Percentiles rank a stretch among this genome's conserved stretches.
Evolutionary conservation across 441 rosid genomes (phyloP).

Genomic region (Rhodomyrtus psidioides): DNA sequence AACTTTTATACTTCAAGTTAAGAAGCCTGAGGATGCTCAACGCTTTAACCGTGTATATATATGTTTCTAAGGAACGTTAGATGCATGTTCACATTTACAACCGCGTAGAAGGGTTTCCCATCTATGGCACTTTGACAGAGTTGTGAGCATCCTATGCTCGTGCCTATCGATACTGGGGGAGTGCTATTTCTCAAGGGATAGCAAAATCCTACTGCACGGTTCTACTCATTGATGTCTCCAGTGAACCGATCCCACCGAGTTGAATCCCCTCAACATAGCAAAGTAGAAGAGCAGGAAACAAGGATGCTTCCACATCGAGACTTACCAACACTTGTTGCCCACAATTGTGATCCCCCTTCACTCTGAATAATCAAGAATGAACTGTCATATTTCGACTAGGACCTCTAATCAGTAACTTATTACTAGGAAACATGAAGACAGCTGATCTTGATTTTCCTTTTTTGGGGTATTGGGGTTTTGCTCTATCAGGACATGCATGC

Average conservation of each 20-base stretch:
- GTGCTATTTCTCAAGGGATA: neutral
- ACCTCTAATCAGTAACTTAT: neutral
- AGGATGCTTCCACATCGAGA: neutral
- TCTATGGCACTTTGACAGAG: neutral
- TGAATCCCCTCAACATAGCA: neutral
- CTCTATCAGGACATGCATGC: neutral
- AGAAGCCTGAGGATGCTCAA: neutral
- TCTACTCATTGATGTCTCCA: neutral
- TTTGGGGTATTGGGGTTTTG: neutral
- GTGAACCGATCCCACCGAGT: neutral
- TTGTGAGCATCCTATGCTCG: neutral
- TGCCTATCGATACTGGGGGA: neutral
- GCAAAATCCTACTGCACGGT: neutral
- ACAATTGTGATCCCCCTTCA: neutral
- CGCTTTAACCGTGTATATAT: neutral
- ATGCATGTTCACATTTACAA: neutral
- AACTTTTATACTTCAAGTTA: neutral
- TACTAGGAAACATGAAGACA: neutral
- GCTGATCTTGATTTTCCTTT: neutral
- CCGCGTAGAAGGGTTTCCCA: neutral
- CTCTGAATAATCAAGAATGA: neutral
- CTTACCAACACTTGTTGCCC: neutral
- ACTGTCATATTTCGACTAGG: neutral
- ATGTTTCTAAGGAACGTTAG: neutral
- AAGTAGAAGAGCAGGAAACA: neutral